Evolutionary conservation across 1,284 basidiomycete genomes (phyloP).

Genomic region (Meira miltonrushii): DNA sequence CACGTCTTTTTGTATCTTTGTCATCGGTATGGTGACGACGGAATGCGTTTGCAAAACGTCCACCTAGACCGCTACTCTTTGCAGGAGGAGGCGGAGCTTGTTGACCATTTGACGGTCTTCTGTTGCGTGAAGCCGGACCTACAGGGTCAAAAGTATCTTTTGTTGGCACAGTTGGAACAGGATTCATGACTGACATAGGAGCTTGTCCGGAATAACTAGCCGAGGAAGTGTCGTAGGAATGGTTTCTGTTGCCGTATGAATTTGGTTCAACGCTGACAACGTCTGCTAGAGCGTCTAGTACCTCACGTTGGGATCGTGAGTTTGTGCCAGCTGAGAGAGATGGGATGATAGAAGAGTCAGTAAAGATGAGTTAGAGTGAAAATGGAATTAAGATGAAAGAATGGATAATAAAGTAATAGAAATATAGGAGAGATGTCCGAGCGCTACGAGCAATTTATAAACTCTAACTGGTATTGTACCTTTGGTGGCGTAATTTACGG

Average conservation of each 20-base stretch:
- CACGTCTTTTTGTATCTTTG: constrained; percentile 32
- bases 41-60: constrained; percentile 37
- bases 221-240: constrained; percentile 16
- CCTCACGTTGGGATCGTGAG: constrained; percentile 11
- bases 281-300: constrained; percentile 40
- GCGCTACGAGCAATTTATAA: too few relatives aligned
- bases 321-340: background rate
- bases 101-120: constrained; percentile 15
- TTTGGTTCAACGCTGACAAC: constrained; percentile 29
- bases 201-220: constrained; percentile 24
- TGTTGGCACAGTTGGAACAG: constrained; percentile 28
- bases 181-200: constrained; percentile 22
- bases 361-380: background rate
- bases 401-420: too few relatives aligned
- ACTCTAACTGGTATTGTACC: too few relatives aligned
- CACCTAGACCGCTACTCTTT: constrained; percentile 22
- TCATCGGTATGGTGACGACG: constrained; percentile 33
- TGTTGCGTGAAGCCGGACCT: constrained; percentile 22
- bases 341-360: background rate
- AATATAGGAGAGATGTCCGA: too few relatives aligned
- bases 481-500: too few relatives aligned
- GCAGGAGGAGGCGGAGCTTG: constrained; percentile 6
- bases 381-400: too few relatives aligned
- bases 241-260: constrained; percentile 9
- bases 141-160: constrained; percentile 31